Evolutionary conservation across 371 early-diverging fungal species (phyloP), one percentile per base, ranked within the genome.

Genomic region (Conidiobolus incongruus): DNA sequence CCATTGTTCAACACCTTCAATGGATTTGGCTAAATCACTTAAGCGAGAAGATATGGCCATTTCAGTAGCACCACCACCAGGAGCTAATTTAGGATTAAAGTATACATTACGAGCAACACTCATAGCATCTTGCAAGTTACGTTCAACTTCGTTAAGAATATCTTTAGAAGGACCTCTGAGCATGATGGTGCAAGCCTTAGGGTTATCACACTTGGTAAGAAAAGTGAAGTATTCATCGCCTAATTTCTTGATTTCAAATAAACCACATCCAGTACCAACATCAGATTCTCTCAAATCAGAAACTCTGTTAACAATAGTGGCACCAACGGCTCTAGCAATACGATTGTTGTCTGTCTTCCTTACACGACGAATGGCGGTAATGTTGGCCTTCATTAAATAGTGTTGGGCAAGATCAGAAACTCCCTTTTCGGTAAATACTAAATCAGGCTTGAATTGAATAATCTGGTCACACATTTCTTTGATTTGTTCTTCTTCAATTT

Each of bases 41-140:
- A 97, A 65, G 47, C 71, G 66, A 30, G 89, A 88, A 37, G 84
- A 66, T 13, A 99, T 62, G n/a, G 92, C 92, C 95, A 98, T 97
- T 62, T 99, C 99, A 7, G 92, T 90, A n/a, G 99, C 97, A 45
- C 99, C 99, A 51, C 98, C 99, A 37, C 99, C 99, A 13, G 97
- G 97, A 24, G 85, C 77, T 35, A 99, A 64, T 40, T 66, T 70
- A 32, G 96, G 91, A 64, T 80, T 79, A 54, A 89, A 87, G 61
- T 91, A 75, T 24, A 99, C 87, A 61, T 98, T 99, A 51, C 95
- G 91, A 13, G 99, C 97, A 35, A 97, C 98, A 45, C 77, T 75
- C 84, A 99, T 87, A 52, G 99, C 99, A 65, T 99, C 99, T 60
- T 92, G 88, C 54, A 99, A 68, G 63, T 99, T 99, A 51, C 99